Evolutionary conservation across 768 basidiomycete species (phyloP), one percentile per base, ranked within the genome.

Genomic region (Boletus tomentosulus): DNA sequence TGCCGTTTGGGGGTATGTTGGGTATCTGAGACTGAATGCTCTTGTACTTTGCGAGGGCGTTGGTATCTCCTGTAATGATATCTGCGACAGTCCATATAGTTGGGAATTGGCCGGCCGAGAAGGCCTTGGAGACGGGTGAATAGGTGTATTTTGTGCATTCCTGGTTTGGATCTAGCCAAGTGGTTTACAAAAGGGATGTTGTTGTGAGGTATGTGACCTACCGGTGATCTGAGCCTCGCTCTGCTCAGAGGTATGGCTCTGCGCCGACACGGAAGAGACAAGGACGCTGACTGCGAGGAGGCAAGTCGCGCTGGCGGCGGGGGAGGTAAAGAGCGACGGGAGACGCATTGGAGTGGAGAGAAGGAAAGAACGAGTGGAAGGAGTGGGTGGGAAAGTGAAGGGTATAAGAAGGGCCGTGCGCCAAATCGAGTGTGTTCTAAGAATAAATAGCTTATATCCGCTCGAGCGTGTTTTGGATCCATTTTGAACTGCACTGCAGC

Each of bases 121-220:
- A 16, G 2, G 71, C 66, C 6, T 66, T 53, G 0, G 64, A 34
- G 3, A 76, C 68, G 1, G 72, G 74, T 4, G 71, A 54, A 50
- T 80, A 76, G 50, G 60, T 61, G 62, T 83, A 82, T 0, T 71
- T 58, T 3, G 70, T 57, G 56, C 81, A 83, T 56, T 80, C 79
- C 35, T 43, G 27, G 38, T 57, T 63, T 2, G 70, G 57, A 52
- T 68, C 76, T 76, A 57, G 12, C 30, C 19, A n/a, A 22, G n/a
- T 10, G 4, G 38, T 16, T 1, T 19, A 16, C 16, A 15, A 19
- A 4, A 16, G 8, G 19, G 24, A 0, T 8, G 10, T 16, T 6
- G n/a, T 38, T 16, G n/a, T 1, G 37, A 38, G 1, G 24, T 2
- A 22, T 11, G 4, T 22, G 15, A 63, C 69, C 43, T 38, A 75